Percentiles rank a stretch among this genome's conserved stretches.
These are phyloP conservation scores for Mychonastes homosphaera DNA, from an alignment of 139 green algal species.

Conservation along the genomic window DNA sequence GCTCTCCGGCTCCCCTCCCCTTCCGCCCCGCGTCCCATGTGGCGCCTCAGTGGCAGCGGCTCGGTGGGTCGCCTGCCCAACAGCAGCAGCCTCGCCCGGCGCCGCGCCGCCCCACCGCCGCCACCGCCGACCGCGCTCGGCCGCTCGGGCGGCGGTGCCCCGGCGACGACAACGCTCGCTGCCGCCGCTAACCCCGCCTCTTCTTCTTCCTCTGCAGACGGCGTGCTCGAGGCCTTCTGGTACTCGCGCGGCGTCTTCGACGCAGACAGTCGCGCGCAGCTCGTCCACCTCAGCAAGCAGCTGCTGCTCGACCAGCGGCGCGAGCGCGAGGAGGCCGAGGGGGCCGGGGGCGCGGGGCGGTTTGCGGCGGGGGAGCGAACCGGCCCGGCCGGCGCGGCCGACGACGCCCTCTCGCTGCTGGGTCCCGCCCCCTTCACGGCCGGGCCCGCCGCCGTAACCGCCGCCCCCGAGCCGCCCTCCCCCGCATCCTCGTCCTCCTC, in stretches of 20 bases:
- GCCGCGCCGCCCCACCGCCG: too few species aligned
- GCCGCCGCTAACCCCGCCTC: too few species aligned
- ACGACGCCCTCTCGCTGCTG: conserved; percentile 24
- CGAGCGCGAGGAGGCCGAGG: neutral
- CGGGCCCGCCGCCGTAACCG: neutral
- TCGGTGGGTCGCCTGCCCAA: too few species aligned
- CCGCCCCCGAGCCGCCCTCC: too few species aligned
- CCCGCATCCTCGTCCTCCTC: too few species aligned
- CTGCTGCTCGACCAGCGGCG: neutral
- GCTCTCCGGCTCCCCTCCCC: too few species aligned
- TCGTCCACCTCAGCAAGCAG: conserved; percentile 12
- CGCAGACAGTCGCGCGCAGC: conserved; percentile 8
- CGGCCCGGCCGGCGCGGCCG: conserved; percentile 6
- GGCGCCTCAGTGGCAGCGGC: too few species aligned
- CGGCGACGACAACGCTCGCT: too few species aligned
- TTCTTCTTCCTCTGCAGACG: conserved; percentile 1
- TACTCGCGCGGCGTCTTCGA: conserved; percentile 21
- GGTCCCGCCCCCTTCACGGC: conserved; percentile 9
- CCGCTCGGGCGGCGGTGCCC: too few species aligned
- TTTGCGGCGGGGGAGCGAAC: conserved; percentile 8
- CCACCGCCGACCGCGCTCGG: too few species aligned
- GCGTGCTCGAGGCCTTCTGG: conserved; percentile 11
- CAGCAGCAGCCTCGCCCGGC: too few species aligned
- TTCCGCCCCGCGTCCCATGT: too few species aligned
- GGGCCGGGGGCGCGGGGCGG: neutral